Conservation (phyloP, 768 basidiomycete species). For the Suillus subalutaceus region DNA sequence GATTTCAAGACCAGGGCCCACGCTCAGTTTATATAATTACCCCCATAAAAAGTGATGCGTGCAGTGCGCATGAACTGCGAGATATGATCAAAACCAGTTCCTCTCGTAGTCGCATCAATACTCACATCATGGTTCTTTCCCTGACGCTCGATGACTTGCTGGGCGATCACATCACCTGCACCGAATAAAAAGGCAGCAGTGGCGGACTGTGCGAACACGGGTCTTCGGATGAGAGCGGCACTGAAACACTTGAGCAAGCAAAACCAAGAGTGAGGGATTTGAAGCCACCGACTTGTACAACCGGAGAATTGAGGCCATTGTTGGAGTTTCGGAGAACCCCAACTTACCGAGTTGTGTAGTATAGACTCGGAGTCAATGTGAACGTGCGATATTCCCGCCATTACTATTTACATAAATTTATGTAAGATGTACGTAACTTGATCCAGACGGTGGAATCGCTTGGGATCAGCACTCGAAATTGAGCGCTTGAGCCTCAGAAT, state of each 20-base stretch:
- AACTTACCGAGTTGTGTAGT: background rate
- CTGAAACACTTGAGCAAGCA: slow-evolving; percentile 37
- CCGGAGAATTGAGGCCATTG: slow-evolving; percentile 48
- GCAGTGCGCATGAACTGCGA: slow-evolving; percentile 60
- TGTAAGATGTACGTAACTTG: background rate
- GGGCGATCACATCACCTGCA: slow-evolving; percentile 79
- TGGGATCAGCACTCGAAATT: background rate
- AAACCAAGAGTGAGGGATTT: background rate
- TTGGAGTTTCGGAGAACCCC: background rate
- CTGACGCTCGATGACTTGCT: slow-evolving; percentile 78
- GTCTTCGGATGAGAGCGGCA: slow-evolving; percentile 59
- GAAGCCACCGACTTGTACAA: slow-evolving; percentile 41
- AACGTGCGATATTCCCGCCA: background rate
- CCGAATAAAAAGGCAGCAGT: slow-evolving; percentile 74
- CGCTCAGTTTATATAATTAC: slow-evolving; percentile 31
- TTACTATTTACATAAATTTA: background rate
- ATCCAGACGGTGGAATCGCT: too few species aligned
- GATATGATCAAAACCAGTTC: slow-evolving; percentile 6
- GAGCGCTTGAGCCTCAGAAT: background rate
- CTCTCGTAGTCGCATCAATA: slow-evolving; percentile 13
- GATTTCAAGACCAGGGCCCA: background rate
- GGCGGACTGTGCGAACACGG: slow-evolving; percentile 62
- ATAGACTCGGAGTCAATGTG: background rate
- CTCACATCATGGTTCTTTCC: slow-evolving; percentile 78
- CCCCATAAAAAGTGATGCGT: slow-evolving; percentile 73